phyloP scores from a whole-genome alignment of 345 rosid genomes.

The Angophora floribunda region DNA sequence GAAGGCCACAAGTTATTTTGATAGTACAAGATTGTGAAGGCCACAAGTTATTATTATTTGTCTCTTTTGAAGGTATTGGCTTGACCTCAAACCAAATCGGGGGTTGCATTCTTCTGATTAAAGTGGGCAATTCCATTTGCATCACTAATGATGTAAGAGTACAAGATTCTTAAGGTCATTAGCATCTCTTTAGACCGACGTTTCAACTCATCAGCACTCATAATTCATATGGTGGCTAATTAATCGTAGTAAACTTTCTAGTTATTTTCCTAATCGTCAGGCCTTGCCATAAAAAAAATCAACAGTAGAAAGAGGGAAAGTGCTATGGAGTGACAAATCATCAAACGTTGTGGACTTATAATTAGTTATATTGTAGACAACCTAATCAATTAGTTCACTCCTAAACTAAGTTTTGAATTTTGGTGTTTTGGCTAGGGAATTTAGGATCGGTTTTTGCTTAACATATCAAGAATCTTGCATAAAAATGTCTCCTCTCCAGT shows the following conservation, averaged over 20 bases:
- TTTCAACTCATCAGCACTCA: background rate
- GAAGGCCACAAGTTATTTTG: background rate
- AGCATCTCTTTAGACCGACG: background rate
- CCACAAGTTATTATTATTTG: no score
- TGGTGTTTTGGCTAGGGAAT: background rate
- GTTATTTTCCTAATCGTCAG: background rate
- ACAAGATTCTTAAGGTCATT: background rate
- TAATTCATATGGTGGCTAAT: background rate
- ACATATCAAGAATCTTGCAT: background rate
- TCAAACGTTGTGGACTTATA: background rate
- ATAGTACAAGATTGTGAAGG: no score
- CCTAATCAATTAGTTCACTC: background rate
- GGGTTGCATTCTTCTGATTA: background rate
- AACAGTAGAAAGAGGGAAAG: fast-evolving
- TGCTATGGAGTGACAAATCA: background rate
- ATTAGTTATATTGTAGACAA: background rate
- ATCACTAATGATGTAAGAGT: background rate
- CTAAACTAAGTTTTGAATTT: background rate
- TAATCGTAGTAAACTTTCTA: background rate
- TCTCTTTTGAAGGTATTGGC: background rate
- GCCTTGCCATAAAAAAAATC: fast-evolving
- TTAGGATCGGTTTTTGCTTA: background rate
- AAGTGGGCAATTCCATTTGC: background rate
- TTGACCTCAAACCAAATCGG: background rate
- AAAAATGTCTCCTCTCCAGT: background rate